Evolutionary conservation across 805 yeast genomes (phyloP).

Genomic region (Kodamaea hsintzibuensis): DNA sequence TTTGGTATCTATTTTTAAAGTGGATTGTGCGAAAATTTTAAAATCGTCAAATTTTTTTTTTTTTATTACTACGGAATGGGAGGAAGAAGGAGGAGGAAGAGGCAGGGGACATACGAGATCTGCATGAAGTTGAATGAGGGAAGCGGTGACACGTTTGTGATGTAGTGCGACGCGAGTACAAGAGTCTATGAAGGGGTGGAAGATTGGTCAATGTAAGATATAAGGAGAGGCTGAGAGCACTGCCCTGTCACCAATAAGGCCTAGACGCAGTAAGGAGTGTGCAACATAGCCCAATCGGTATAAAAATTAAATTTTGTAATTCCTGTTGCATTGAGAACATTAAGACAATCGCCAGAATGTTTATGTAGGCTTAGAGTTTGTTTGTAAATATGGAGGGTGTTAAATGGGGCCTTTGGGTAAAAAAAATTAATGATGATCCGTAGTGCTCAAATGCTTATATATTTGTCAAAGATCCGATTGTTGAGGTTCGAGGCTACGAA

Average conservation of each 20-base stretch:
- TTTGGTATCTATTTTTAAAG: conserved; percentile 1
- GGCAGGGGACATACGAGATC: not conserved
- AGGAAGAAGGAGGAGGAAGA: not conserved
- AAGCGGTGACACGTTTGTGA: no score
- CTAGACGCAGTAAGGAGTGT: not conserved
- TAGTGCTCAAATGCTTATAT: no score
- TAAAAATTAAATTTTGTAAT: not conserved
- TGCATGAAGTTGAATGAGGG: not conserved
- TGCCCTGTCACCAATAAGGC: not conserved
- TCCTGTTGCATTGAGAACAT: not conserved
- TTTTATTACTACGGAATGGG: not conserved
- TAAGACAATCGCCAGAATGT: not conserved
- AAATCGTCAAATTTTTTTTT: conserved; percentile 4
- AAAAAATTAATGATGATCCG: no score
- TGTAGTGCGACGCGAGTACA: no score
- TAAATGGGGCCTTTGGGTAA: no score
- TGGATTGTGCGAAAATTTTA: conserved; percentile 4
- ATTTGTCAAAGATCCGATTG: no score
- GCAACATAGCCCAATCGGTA: not conserved
- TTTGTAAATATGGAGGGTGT: no score
- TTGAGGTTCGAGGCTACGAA: no score
- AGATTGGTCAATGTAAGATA: not conserved
- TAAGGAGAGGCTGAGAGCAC: not conserved
- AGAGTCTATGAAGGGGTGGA: not conserved
- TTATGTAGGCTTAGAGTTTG: not conserved